Evolutionary conservation across 768 basidiomycete species (phyloP).

Genomic region (Auricularia sp.): DNA sequence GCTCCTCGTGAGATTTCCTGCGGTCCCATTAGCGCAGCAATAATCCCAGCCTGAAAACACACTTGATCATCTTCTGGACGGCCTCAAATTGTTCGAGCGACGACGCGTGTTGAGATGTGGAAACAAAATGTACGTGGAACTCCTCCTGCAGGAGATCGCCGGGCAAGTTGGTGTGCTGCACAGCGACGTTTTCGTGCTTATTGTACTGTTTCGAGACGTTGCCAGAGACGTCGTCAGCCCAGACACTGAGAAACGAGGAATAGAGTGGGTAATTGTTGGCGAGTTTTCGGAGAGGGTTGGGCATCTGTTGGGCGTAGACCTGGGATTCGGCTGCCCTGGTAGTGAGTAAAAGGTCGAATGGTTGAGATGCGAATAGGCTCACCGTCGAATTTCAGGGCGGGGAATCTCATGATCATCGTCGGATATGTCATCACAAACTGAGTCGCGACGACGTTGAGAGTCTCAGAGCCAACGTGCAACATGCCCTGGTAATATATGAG

Average conservation of each 20-base stretch:
- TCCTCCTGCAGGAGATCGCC: conserved; percentile 3
- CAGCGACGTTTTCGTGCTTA: conserved; percentile 5
- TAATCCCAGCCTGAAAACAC: too few relatives aligned
- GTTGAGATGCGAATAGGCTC: too few relatives aligned
- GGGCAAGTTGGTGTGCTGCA: conserved; percentile 5
- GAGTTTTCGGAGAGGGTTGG: conserved; percentile 4
- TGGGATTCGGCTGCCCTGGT: not conserved
- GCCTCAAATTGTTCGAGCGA: conserved; percentile 30
- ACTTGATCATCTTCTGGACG: conserved; percentile 20
- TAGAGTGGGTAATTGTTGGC: conserved; percentile 4
- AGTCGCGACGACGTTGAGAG: too few relatives aligned
- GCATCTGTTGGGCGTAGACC: conserved; percentile 3
- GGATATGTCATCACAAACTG: too few relatives aligned
- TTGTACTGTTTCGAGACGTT: conserved; percentile 9
- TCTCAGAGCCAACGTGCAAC: too few relatives aligned
- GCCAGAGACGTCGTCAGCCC: conserved; percentile 9
- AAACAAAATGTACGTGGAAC: conserved; percentile 1
- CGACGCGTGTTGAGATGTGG: conserved; percentile 28
- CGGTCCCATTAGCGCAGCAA: not conserved
- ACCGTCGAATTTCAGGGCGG: too few relatives aligned
- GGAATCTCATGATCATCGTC: too few relatives aligned
- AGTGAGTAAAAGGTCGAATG: too few relatives aligned
- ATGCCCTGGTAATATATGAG: too few relatives aligned
- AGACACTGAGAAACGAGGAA: conserved; percentile 3
- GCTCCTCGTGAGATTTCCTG: conserved; percentile 9